Percentiles rank a stretch among this genome's conserved stretches.
Evolutionary conservation across 164 flowering plant species (phyloP).

Genomic region (Amborella trichopoda): DNA sequence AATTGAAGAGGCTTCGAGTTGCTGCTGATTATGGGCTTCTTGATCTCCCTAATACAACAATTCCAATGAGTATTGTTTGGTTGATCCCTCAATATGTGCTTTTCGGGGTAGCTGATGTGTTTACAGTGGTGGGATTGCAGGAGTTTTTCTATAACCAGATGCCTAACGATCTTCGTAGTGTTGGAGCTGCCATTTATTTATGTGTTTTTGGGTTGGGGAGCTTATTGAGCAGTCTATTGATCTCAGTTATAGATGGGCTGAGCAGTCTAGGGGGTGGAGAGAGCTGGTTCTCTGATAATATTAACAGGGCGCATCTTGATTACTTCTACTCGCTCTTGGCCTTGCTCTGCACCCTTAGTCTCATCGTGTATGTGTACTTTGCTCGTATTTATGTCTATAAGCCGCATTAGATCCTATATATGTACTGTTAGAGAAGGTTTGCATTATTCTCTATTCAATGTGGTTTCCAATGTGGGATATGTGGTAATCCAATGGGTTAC

Average conservation of each 20-base stretch:
- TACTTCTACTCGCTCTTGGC: constrained; percentile 19
- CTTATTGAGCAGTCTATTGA: constrained; percentile 15
- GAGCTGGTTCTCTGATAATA: constrained; percentile 15
- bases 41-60: constrained; percentile 8
- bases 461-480: no score
- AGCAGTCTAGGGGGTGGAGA: constrained; percentile 5
- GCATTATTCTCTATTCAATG: no score
- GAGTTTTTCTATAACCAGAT: constrained; percentile 19
- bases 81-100: constrained; percentile 13
- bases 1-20: constrained; percentile 10
- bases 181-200: constrained; percentile 13
- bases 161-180: constrained; percentile 10
- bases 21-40: constrained; percentile 11
- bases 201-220: constrained; percentile 17
- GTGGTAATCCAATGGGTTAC: no score
- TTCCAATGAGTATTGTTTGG: constrained; percentile 20
- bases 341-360: constrained; percentile 6
- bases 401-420: no score
- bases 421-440: no score
- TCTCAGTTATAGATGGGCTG: constrained; percentile 7
- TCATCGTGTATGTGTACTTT: constrained; percentile 4
- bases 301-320: constrained; percentile 14
- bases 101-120: constrained; percentile 11
- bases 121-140: constrained; percentile 17
- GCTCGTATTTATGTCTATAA: constrained; percentile 12